Evolutionary conservation across 2,329 filamentous ascomycete genomes (phyloP), one percentile per base, ranked within the genome.

Genomic region (Corynespora cassiicola): DNA sequence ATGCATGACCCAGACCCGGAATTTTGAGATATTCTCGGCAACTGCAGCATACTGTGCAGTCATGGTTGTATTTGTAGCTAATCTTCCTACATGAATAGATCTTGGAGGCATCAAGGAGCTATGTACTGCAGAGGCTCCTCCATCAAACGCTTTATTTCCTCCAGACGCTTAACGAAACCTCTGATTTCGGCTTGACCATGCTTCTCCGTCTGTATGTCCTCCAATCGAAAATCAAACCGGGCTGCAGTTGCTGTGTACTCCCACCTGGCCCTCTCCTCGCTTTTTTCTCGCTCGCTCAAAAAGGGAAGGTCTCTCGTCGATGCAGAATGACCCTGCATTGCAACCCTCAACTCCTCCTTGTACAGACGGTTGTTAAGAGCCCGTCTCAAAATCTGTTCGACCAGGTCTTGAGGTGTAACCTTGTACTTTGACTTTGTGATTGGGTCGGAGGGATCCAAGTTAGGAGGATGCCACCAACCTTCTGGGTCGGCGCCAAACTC

Each of bases 21-120:
- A 31, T 19, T 31, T 17, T 31, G 29, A 31, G 14, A 31, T 31
- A 16, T 31, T 31, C 17, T 31, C 29, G 11, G 29, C 29, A 14
- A 31, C 29, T 7, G 29, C 29, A 17, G 29, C 29, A 14, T 31
- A 31, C 29, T 31, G 29, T 14, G 29, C 29, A 7, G 29, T 31
- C 6, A 17, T 31, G 29, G 29, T 31, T 9, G 29, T 31, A 8
- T 31, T 31, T 19, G 29, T 31, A 6, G 29, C 11, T 6, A 31
- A 31, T 19, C 8, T 31, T 28, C 26, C 22, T 24, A n/a, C n/a
- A n/a, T n/a, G n/a, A n/a, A n/a, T n/a, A n/a, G n/a, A n/a, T n/a
- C n/a, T n/a, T n/a, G n/a, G n/a, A n/a, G n/a, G n/a, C n/a, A n/a
- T n/a, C n/a, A n/a, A n/a, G n/a, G n/a, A n/a, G n/a, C n/a, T n/a